Percentiles rank a stretch among this genome's conserved stretches.
Evolutionary conservation across 805 yeast genomes (phyloP).

Genomic region (Sungouiozyma ichnusensis): DNA sequence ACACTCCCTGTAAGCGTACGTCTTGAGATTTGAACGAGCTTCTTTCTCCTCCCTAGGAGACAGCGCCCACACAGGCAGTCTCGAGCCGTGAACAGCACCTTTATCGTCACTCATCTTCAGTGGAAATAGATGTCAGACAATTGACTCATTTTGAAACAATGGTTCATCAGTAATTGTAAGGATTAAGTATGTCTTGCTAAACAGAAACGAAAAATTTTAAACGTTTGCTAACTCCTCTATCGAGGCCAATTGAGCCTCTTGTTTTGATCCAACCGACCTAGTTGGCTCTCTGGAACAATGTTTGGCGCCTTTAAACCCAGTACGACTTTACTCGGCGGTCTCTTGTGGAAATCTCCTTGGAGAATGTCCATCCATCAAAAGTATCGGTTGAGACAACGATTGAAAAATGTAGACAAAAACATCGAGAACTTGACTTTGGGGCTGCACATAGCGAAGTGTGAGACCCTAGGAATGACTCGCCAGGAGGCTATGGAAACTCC

Average conservation of each 20-base stretch:
- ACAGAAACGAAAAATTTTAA: neutral
- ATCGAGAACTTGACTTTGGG: conserved; percentile 37
- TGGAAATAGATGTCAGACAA: no score
- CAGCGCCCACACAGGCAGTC: conserved; percentile 63
- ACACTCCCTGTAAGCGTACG: conserved; percentile 53
- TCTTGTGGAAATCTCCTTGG: conserved; percentile 58
- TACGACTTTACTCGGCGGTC: conserved; percentile 22
- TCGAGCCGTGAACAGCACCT: conserved; percentile 5
- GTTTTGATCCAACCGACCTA: no score
- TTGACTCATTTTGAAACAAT: no score
- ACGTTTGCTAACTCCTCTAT: no score
- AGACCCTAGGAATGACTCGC: conserved; percentile 13
- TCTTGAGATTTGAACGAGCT: conserved; percentile 61
- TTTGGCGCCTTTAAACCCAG: conserved; percentile 27
- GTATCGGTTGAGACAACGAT: conserved; percentile 71
- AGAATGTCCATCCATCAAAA: conserved; percentile 74
- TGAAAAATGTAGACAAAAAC: conserved; percentile 71
- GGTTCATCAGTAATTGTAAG: no score
- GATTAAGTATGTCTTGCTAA: neutral
- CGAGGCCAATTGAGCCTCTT: no score
- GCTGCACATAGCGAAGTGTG: conserved; percentile 19
- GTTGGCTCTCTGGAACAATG: conserved; percentile 12
- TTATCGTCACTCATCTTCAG: neutral
- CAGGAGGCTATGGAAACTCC: conserved; percentile 11
- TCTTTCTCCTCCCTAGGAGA: conserved; percentile 69